phyloP scores from a whole-genome alignment of 495 filamentous ascomycete species.

The Xylaria bambusicola region DNA sequence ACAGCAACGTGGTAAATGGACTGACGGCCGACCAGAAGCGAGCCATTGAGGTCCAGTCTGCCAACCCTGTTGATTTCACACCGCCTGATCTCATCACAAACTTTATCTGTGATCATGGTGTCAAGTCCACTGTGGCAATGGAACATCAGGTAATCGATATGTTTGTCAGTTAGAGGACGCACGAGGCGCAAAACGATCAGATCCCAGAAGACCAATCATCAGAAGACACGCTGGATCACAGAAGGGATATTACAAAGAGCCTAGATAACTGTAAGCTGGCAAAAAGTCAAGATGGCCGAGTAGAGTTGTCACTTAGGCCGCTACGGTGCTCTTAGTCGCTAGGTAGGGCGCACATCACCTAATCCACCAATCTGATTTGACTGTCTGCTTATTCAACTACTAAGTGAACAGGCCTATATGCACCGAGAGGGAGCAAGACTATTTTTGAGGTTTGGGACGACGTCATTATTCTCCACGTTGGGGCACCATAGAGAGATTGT shows the following conservation, averaged over 20 bases:
- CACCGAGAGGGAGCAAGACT: not conserved
- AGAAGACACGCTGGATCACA: too few species aligned
- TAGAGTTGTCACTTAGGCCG: not conserved
- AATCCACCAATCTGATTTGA: slow-evolving; percentile 4
- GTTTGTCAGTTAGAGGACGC: slow-evolving; percentile 24
- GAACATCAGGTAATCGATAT: slow-evolving; percentile 33
- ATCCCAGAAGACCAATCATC: too few species aligned
- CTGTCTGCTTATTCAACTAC: slow-evolving; percentile 12
- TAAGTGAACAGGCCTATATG: slow-evolving; percentile 9
- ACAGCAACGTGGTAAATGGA: slow-evolving; percentile 50
- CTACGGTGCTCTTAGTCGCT: not conserved
- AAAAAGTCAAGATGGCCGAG: not conserved
- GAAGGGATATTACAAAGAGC: not conserved
- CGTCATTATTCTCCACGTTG: too few species aligned
- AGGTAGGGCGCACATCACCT: slow-evolving; percentile 8
- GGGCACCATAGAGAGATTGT: too few species aligned
- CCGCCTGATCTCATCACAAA: slow-evolving; percentile 75
- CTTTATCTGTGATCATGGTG: slow-evolving; percentile 44
- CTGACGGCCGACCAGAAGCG: slow-evolving; percentile 37
- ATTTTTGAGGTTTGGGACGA: too few species aligned
- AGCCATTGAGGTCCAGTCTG: slow-evolving; percentile 29
- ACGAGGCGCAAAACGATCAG: not conserved
- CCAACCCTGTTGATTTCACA: slow-evolving; percentile 77
- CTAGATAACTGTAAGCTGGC: not conserved
- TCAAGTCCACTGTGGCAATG: slow-evolving; percentile 40